Conservation (phyloP, 2,329 filamentous ascomycete genomes). For the Aureobasidium zeae region DNA sequence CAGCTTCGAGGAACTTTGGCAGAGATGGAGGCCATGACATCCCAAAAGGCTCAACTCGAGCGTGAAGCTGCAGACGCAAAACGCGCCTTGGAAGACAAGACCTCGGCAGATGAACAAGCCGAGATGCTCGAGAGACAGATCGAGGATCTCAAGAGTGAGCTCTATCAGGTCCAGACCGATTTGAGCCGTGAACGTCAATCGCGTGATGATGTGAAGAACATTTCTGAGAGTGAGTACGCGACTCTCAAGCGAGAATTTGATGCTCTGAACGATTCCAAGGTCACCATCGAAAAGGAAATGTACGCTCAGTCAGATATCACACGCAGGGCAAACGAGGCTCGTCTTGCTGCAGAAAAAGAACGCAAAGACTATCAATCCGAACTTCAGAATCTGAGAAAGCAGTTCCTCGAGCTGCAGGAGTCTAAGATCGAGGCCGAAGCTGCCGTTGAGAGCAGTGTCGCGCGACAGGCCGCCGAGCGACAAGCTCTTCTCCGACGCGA, state of each 20-base stretch:
- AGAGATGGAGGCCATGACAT: conserved; percentile 76
- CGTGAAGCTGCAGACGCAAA: conserved; percentile 85
- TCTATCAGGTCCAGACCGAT: conserved; percentile 78
- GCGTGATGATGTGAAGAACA: conserved; percentile 81
- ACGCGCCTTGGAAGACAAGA: conserved; percentile 72
- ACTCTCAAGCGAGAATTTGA: conserved; percentile 78
- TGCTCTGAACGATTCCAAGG: conserved; percentile 83
- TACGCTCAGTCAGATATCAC: conserved; percentile 91
- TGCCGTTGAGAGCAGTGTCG: conserved; percentile 69
- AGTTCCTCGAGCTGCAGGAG: conserved; percentile 78
- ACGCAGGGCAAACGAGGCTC: conserved; percentile 73
- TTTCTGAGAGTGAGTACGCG: conserved; percentile 79
- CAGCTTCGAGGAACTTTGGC: conserved; percentile 78
- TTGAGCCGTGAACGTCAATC: conserved; percentile 87
- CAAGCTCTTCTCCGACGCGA: conserved; percentile 70
- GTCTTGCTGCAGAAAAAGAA: conserved; percentile 70
- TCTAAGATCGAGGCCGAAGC: conserved; percentile 74
- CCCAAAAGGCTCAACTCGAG: conserved; percentile 74
- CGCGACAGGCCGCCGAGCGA: conserved; percentile 67
- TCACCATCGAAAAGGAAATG: conserved; percentile 94
- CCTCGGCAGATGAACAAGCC: conserved; percentile 84
- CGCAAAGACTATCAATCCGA: conserved; percentile 83
- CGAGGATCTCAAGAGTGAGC: conserved; percentile 72
- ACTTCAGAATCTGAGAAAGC: conserved; percentile 69
- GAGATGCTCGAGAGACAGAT: conserved; percentile 81